Base-by-base conservation (phyloP, 345 rosid species). In the Tarenaya hassleriana region DNA sequence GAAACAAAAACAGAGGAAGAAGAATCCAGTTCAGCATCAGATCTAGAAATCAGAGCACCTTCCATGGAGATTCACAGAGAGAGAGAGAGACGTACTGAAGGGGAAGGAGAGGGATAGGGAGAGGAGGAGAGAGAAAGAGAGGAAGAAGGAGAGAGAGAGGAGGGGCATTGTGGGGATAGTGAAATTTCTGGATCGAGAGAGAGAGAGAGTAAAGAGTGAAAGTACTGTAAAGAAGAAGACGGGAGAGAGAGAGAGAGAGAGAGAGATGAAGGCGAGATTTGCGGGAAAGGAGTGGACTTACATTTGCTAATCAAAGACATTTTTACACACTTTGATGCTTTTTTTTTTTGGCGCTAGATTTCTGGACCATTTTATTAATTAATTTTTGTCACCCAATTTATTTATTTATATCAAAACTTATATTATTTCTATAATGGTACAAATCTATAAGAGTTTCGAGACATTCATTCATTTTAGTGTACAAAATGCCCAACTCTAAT, bases 241-340 rank as follows among this genome's bases (percentile, higher is more conserved):
- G 58, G 45, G 37, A 58, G 33, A 55, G 64, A 50, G 75, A 31
- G 15, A 49, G 40, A 35, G 40, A n/a, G n/a, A n/a, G n/a, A n/a
- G n/a, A n/a, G n/a, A n/a, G n/a, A n/a, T n/a, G n/a, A n/a, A n/a
- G 6, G 18, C 0, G 71, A 66, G 66, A 72, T 66, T 75, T 61
- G 52, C 29, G 49, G 69, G 15, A 58, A 67, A 39, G 39, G 14
- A 55, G 6, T 7, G 50, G 29, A 3, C 16, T 44, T 24, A 13
- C 32, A 42, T 11, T n/a, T n/a, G n/a, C n/a, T n/a, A n/a, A n/a
- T n/a, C n/a, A n/a, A n/a, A n/a, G n/a, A n/a, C n/a, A n/a, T n/a
- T n/a, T n/a, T n/a, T n/a, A n/a, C n/a, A n/a, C n/a, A n/a, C n/a
- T n/a, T n/a, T n/a, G n/a, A n/a, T n/a, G n/a, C n/a, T n/a, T n/a